Percentiles rank a stretch among this genome's conserved stretches.
These are phyloP conservation scores for Daldinia eschscholtzii DNA, from an alignment of 2,329 filamentous ascomycete genomes.

Conservation along the genomic window DNA sequence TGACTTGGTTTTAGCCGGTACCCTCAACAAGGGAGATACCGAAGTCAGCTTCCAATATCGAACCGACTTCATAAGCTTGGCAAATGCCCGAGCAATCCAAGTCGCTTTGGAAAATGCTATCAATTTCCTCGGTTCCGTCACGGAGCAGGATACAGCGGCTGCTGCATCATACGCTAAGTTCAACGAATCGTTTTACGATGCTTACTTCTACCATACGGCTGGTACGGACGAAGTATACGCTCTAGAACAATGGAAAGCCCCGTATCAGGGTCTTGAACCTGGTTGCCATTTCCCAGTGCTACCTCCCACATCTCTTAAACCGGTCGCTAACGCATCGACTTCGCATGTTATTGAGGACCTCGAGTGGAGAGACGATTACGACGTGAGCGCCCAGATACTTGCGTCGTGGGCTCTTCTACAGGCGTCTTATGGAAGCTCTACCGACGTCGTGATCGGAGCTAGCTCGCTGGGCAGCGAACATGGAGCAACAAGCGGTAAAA, in stretches of 20 bases:
- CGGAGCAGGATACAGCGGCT: slow-evolving; percentile 1
- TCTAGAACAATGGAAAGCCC: slow-evolving; percentile 4
- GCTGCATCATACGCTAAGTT: slow-evolving; percentile 2
- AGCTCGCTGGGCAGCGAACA: background rate
- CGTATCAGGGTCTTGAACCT: background rate
- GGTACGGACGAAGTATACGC: slow-evolving; percentile 1
- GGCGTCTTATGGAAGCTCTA: slow-evolving; percentile 6
- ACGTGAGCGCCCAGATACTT: background rate
- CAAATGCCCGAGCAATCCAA: slow-evolving; percentile 1
- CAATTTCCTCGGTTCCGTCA: background rate
- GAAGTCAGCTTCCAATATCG: slow-evolving; percentile 7
- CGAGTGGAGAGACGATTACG: background rate
- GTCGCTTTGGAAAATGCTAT: slow-evolving; percentile 1
- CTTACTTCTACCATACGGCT: background rate
- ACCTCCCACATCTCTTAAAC: background rate
- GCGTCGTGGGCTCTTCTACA: slow-evolving; percentile 1
- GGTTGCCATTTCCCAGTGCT: slow-evolving; percentile 5
- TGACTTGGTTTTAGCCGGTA: slow-evolving; percentile 2
- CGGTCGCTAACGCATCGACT: background rate
- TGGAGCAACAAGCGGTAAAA: background rate
- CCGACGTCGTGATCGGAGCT: background rate
- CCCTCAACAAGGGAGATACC: background rate
- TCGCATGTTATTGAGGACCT: background rate
- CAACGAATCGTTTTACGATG: background rate
- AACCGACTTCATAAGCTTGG: slow-evolving; percentile 1